A percentile compares a stretch with the other conserved stretches of the same genome.
phyloP scores from a whole-genome alignment of 768 basidiomycete genomes.

The Suillus subalutaceus region DNA sequence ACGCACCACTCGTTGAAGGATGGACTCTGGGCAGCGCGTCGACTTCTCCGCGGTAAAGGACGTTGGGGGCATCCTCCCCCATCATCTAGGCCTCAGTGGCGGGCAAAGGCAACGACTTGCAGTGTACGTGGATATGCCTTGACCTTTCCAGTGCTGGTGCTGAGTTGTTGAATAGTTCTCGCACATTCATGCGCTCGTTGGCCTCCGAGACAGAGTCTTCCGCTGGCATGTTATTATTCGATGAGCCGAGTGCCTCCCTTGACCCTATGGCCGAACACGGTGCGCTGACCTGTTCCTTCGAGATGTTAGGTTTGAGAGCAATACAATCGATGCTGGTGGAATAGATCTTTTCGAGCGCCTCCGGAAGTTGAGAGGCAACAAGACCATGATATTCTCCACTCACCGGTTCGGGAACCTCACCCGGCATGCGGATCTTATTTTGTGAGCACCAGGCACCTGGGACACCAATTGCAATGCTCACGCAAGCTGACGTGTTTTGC shows the following conservation, averaged over 20 bases:
- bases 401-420: slow-evolving; percentile 67
- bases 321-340: neutral
- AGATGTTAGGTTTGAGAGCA: neutral
- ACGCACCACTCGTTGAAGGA: slow-evolving; percentile 61
- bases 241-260: slow-evolving; percentile 73
- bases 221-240: slow-evolving; percentile 68
- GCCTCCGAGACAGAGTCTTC: slow-evolving; percentile 41
- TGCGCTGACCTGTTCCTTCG: slow-evolving; percentile 16
- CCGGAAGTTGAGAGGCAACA: slow-evolving; percentile 66
- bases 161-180: slow-evolving; percentile 43
- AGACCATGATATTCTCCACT: slow-evolving; percentile 83
- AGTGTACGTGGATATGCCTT: slow-evolving; percentile 42
- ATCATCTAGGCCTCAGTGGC: slow-evolving; percentile 53
- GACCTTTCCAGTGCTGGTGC: neutral
- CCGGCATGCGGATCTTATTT: slow-evolving; percentile 67
- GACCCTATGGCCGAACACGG: slow-evolving; percentile 79
- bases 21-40: slow-evolving; percentile 61
- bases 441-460: slow-evolving; percentile 40
- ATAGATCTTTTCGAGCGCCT: slow-evolving; percentile 71
- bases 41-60: slow-evolving; percentile 41
- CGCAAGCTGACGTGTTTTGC: neutral
- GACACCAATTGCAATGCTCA: neutral
- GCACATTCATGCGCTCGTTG: slow-evolving; percentile 71
- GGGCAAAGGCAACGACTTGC: slow-evolving; percentile 79
- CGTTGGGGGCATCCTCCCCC: slow-evolving; percentile 36